A percentile compares a stretch with the other conserved stretches of the same genome.
These are phyloP conservation scores for Megacollybia platyphylla DNA, from an alignment of 1,284 basidiomycete species.

Conservation along the genomic window DNA sequence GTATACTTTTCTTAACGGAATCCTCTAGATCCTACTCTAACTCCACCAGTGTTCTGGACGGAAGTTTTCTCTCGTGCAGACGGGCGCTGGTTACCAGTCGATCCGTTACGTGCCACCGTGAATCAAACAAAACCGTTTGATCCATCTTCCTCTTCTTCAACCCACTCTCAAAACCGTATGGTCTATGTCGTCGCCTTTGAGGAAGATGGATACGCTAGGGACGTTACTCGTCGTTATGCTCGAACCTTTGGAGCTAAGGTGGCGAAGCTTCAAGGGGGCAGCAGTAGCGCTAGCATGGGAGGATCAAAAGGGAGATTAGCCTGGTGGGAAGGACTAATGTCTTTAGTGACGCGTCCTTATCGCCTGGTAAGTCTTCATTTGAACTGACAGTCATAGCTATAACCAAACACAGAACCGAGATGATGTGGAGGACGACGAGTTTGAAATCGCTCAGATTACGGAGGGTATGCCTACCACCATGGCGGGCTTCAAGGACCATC, in stretches of 20 bases:
- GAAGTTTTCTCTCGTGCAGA: conserved; percentile 94
- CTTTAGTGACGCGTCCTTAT: conserved; percentile 59
- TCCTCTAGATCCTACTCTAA: conserved; percentile 33
- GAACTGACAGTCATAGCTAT: background rate
- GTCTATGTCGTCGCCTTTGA: conserved; percentile 91
- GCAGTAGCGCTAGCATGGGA: conserved; percentile 20
- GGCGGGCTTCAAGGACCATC: conserved; percentile 92
- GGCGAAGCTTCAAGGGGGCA: conserved; percentile 68
- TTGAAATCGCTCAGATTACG: conserved; percentile 64
- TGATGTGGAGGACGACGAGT: conserved; percentile 89
- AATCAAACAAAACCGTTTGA: conserved; percentile 81
- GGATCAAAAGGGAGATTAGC: conserved; percentile 50
- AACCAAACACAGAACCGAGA: conserved; percentile 61
- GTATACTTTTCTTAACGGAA: background rate
- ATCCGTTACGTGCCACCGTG: conserved; percentile 73
- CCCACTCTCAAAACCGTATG: conserved; percentile 65
- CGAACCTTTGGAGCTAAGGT: conserved; percentile 77
- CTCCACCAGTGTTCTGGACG: conserved; percentile 94
- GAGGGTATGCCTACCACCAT: conserved; percentile 95
- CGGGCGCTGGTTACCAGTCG: conserved; percentile 86
- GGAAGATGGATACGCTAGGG: conserved; percentile 73
- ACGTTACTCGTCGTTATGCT: conserved; percentile 72
- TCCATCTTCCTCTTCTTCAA: conserved; percentile 28
- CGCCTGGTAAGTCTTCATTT: conserved; percentile 46
- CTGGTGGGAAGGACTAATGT: conserved; percentile 78